Evolutionary conservation across 1,284 basidiomycete genomes (phyloP).

Genomic region (Lignosus rhinocerotis): DNA sequence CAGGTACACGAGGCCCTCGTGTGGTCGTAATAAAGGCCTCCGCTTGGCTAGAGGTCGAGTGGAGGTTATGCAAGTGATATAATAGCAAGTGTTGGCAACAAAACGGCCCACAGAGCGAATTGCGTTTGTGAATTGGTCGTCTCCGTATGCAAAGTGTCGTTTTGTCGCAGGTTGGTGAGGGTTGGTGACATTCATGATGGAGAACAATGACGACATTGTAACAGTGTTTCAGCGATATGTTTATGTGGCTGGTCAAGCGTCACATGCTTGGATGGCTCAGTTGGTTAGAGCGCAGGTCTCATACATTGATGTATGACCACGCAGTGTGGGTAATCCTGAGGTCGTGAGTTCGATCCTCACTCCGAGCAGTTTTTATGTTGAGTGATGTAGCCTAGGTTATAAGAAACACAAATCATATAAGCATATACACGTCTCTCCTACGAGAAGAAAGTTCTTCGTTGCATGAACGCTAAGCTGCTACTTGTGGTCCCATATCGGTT

Average conservation of each 20-base stretch:
- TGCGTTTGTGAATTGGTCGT: no score
- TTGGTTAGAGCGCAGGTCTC: conserved; percentile 27
- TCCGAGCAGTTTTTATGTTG: conserved; percentile 20
- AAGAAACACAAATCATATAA: no score
- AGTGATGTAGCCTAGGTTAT: no score
- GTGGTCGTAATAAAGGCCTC: conserved; percentile 8
- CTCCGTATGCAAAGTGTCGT: no score
- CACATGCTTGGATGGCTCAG: conserved; percentile 26
- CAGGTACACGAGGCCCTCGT: conserved; percentile 22
- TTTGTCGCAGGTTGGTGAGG: no score
- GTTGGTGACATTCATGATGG: no score
- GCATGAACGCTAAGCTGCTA: conserved; percentile 10
- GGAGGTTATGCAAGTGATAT: neutral
- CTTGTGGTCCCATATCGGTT: conserved; percentile 30
- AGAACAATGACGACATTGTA: no score
- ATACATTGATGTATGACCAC: conserved; percentile 17
- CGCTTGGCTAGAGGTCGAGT: neutral
- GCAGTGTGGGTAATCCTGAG: conserved; percentile 17
- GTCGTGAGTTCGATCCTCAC: conserved; percentile 27
- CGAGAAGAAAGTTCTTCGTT: neutral
- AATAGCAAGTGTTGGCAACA: no score
- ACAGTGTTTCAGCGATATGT: no score
- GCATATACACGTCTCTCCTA: no score
- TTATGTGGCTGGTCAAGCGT: no score
- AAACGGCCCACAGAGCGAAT: no score